These are phyloP conservation scores for Cucumis sativus DNA, from an alignment of 306 rosid genomes.

Conservation along the genomic window DNA sequence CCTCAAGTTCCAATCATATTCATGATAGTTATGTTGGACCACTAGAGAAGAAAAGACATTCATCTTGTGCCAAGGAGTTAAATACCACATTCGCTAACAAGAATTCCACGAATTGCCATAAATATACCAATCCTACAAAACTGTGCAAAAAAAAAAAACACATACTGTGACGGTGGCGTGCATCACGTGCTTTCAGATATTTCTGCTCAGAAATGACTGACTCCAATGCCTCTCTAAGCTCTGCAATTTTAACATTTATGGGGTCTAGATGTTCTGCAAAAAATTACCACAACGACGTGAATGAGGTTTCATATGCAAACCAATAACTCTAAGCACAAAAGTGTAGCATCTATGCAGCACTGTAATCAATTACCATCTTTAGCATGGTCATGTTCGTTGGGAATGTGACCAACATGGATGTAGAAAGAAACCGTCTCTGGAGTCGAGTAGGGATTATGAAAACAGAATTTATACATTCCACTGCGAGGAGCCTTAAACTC, in stretches of 20 bases:
- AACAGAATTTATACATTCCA: constrained; percentile 95
- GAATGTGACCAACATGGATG: constrained; percentile 95
- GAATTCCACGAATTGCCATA: neutral
- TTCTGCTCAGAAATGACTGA: constrained; percentile 91
- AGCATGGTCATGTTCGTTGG: constrained; percentile 81
- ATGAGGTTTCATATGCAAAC: neutral
- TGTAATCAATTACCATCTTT: constrained; percentile 61
- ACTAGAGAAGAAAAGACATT: neutral
- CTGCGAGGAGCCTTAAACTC: constrained; percentile 68
- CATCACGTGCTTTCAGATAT: constrained; percentile 87
- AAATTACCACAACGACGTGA: neutral
- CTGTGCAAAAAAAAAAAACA: constrained; percentile 12
- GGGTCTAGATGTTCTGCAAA: constrained; percentile 97
- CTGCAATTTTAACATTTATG: constrained; percentile 95
- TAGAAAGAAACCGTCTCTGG: constrained; percentile 98
- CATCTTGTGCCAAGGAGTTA: neutral
- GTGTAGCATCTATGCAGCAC: constrained; percentile 6
- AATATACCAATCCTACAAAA: neutral
- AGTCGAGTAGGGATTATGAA: constrained; percentile 85
- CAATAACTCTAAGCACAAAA: neutral
- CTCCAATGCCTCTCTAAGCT: constrained; percentile 90
- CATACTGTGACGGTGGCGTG: constrained; percentile 95
- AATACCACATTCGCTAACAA: neutral
- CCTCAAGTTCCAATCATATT: neutral
- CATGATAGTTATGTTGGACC: neutral